Conservation (phyloP, 108 stramenopile species). For the Craspedostauros australis region DNA sequence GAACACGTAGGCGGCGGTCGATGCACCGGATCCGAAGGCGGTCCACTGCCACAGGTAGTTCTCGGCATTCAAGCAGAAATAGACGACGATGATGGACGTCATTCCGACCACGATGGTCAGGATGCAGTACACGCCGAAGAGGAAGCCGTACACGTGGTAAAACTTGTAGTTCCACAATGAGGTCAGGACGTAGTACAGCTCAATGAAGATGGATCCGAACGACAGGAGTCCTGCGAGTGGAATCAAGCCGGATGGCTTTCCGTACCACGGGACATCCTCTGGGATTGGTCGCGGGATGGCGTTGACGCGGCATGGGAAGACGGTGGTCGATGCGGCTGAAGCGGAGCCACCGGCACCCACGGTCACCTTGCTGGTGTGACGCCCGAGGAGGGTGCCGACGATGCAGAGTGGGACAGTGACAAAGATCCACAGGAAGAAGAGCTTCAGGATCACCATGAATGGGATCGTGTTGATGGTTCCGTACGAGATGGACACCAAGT, state of each 20-base stretch:
- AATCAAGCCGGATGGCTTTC: conserved; percentile 80
- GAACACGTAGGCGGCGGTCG: conserved; percentile 94
- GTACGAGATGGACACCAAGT: conserved; percentile 76
- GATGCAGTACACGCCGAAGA: conserved; percentile 93
- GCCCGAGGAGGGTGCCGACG: conserved; percentile 88
- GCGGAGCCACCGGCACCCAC: conserved; percentile 18
- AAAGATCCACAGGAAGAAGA: conserved; percentile 91
- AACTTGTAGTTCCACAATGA: conserved; percentile 97
- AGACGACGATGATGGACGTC: conserved; percentile 95
- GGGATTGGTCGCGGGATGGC: conserved; percentile 95
- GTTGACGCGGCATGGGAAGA: conserved; percentile 96
- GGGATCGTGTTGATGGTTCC: conserved; percentile 90
- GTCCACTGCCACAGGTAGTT: conserved; percentile 99
- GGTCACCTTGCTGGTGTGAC: conserved; percentile 67
- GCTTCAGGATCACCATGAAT: conserved; percentile 82
- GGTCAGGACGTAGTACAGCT: conserved; percentile 94
- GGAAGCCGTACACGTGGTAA: conserved; percentile 98
- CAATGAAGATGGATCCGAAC: conserved; percentile 97
- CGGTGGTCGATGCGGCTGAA: conserved; percentile 7
- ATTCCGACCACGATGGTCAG: conserved; percentile 92
- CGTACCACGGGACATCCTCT: conserved; percentile 90
- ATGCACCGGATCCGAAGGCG: conserved; percentile 84
- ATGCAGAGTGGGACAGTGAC: conserved; percentile 92
- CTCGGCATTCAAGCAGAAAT: conserved; percentile 94
- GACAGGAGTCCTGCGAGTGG: conserved; percentile 88